Evolutionary conservation across 2,329 filamentous ascomycete species (phyloP).

Genomic region (Didymella arachidicola): DNA sequence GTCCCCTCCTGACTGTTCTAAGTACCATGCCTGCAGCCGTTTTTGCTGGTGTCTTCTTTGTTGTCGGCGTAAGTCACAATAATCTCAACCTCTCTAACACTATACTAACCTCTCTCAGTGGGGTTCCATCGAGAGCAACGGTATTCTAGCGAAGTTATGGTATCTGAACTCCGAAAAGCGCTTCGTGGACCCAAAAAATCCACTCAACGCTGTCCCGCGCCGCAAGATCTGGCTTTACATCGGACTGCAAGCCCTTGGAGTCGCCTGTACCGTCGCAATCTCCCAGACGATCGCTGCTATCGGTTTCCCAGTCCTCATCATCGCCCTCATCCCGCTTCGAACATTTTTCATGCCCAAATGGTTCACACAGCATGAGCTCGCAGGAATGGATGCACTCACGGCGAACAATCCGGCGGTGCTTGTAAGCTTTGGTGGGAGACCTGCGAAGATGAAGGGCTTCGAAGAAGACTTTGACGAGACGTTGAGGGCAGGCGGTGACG

Average conservation of each 20-base stretch:
- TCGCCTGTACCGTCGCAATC: conserved; percentile 61
- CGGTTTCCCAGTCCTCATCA: conserved; percentile 64
- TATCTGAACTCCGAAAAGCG: conserved; percentile 57
- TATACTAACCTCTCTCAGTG: conserved; percentile 36
- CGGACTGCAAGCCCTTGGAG: conserved; percentile 57
- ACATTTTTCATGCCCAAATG: conserved; percentile 58
- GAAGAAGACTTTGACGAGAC: conserved; percentile 34
- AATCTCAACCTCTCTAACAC: background rate
- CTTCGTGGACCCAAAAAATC: conserved; percentile 58
- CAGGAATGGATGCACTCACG: conserved; percentile 60
- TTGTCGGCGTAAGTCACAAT: conserved; percentile 55
- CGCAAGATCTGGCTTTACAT: conserved; percentile 60
- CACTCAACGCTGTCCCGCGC: conserved; percentile 53
- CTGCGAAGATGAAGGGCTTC: conserved; percentile 41
- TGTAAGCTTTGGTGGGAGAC: conserved; percentile 60
- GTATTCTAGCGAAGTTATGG: conserved; percentile 58
- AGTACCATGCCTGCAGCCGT: conserved; percentile 61
- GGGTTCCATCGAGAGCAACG: conserved; percentile 57
- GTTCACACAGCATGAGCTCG: conserved; percentile 58
- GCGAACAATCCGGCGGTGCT: conserved; percentile 61
- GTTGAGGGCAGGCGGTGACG: conserved; percentile 22
- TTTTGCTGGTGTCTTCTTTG: conserved; percentile 63
- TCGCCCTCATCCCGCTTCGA: conserved; percentile 63
- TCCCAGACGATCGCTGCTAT: conserved; percentile 66
- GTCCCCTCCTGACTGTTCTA: conserved; percentile 59